These are phyloP conservation scores for Cadophora gregata DNA, from an alignment of 2,329 filamentous ascomycete genomes.

Conservation along the genomic window DNA sequence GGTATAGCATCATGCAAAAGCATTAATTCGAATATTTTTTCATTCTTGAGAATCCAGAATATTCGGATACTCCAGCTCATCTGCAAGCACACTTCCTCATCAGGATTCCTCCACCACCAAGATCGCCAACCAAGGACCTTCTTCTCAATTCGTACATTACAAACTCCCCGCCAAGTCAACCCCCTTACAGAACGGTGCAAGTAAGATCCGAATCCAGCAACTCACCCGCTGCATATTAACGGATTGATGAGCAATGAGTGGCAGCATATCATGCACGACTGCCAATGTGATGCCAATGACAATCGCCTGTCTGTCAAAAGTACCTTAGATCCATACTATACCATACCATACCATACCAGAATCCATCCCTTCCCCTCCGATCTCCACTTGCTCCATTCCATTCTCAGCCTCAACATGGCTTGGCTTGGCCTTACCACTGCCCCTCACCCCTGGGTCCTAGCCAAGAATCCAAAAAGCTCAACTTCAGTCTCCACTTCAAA, in stretches of 20 bases:
- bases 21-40: background rate
- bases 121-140: too few relatives aligned
- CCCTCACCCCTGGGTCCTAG: too few relatives aligned
- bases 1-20: background rate
- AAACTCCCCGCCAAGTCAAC: background rate
- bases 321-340: background rate
- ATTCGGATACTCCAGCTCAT: background rate
- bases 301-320: too few relatives aligned
- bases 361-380: too few relatives aligned
- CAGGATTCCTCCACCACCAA: background rate
- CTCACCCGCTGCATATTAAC: background rate
- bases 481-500: background rate
- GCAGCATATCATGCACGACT: background rate
- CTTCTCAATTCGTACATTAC: background rate
- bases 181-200: background rate
- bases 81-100: background rate
- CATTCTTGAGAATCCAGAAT: too few relatives aligned
- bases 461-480: background rate
- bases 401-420: constrained; percentile 13
- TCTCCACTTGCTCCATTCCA: too few relatives aligned
- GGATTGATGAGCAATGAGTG: too few relatives aligned
- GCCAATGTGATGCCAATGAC: too few relatives aligned
- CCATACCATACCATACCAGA: too few relatives aligned
- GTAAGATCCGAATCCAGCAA: background rate
- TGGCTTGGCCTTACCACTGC: too few relatives aligned